Evolutionary conservation across 768 basidiomycete genomes (phyloP).

Genomic region (Auricularia sp.): DNA sequence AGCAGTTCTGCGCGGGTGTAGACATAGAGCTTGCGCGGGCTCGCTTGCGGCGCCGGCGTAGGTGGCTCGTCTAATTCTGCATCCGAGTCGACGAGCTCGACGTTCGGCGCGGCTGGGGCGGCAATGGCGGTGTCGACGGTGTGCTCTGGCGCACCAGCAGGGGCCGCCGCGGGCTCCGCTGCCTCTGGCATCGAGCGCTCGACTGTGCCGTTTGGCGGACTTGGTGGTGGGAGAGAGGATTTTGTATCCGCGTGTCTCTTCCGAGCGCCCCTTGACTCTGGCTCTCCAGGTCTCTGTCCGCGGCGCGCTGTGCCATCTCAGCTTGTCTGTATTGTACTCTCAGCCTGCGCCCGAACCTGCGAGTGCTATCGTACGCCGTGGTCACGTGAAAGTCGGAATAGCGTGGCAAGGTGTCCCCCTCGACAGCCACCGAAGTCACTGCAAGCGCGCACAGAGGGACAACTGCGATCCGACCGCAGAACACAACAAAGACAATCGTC

Average conservation of each 20-base stretch:
- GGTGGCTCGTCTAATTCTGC: not conserved
- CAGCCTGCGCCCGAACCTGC: no score
- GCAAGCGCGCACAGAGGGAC: no score
- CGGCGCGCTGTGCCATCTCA: no score
- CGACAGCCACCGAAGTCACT: no score
- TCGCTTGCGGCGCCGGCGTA: not conserved
- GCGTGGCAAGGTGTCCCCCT: no score
- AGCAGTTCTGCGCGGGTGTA: slow-evolving; percentile 67
- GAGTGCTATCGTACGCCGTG: no score
- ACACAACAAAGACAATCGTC: not conserved
- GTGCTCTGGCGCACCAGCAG: slow-evolving; percentile 4
- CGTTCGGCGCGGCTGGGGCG: not conserved
- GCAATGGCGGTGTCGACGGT: not conserved
- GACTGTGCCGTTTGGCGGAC: slow-evolving; percentile 15
- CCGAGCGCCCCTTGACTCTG: no score
- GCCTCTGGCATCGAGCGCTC: slow-evolving; percentile 24
- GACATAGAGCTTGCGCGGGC: slow-evolving; percentile 13
- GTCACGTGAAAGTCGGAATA: no score
- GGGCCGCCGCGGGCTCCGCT: slow-evolving; percentile 18
- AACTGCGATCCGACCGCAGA: no score
- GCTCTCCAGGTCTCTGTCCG: no score
- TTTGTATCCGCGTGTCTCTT: no score
- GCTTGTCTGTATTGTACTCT: no score
- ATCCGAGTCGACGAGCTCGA: not conserved
- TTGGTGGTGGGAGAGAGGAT: not conserved